phyloP scores from a whole-genome alignment of 2,329 filamentous ascomycete species.

The Cladophialophora yegresii region DNA sequence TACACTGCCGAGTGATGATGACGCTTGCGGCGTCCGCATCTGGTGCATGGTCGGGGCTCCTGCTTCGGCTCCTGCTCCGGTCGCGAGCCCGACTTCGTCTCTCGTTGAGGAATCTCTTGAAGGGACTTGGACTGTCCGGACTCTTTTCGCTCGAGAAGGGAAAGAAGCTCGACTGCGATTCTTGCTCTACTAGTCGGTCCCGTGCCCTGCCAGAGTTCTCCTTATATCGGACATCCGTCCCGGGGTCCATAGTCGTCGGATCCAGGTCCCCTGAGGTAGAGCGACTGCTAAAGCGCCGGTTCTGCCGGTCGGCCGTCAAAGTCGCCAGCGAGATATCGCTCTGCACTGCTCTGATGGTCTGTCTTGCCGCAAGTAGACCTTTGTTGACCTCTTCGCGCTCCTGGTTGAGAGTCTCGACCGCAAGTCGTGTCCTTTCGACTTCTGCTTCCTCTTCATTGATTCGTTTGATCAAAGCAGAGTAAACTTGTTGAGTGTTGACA shows the following conservation, averaged over 20 bases:
- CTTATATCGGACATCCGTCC: slow-evolving; percentile 11
- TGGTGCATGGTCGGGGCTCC: neutral
- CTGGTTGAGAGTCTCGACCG: slow-evolving; percentile 23
- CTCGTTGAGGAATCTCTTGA: slow-evolving; percentile 27
- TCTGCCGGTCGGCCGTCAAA: slow-evolving; percentile 7
- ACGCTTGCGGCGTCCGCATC: slow-evolving; percentile 17
- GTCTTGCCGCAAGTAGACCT: slow-evolving; percentile 1
- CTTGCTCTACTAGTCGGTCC: slow-evolving; percentile 22
- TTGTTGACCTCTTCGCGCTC: slow-evolving; percentile 3
- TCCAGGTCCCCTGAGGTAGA: slow-evolving; percentile 12
- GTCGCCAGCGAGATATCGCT: slow-evolving; percentile 25
- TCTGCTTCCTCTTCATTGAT: slow-evolving; percentile 42
- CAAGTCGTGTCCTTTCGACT: slow-evolving; percentile 27
- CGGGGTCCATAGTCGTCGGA: neutral
- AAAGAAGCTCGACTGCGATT: slow-evolving; percentile 33
- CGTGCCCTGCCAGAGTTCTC: slow-evolving; percentile 18
- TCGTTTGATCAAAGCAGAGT: slow-evolving; percentile 48
- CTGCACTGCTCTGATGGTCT: slow-evolving; percentile 26
- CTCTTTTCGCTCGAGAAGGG: slow-evolving; percentile 28
- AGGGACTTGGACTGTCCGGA: slow-evolving; percentile 27
- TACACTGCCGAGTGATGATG: slow-evolving; percentile 15
- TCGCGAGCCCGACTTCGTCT: slow-evolving; percentile 10
- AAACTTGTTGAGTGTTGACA: slow-evolving; percentile 46
- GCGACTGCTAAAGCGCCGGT: slow-evolving; percentile 10
- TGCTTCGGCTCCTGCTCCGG: slow-evolving; percentile 6